These are phyloP conservation scores for Globisporangium lucens DNA, from an alignment of 352 stramenopile genomes.

Conservation along the genomic window DNA sequence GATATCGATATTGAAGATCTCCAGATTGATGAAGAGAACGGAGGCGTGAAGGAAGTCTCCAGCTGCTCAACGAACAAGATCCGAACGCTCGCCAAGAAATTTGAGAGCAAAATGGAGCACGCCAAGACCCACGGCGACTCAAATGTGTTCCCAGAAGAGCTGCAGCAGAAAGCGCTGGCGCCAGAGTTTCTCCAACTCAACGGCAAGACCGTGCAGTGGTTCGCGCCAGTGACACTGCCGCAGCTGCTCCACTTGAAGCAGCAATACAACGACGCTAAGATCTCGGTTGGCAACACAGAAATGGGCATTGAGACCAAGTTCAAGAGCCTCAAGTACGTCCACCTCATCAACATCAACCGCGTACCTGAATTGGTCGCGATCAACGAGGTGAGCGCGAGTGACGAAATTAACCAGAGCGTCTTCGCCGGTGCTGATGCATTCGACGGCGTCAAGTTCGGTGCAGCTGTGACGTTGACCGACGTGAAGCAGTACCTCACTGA, in stretches of 20 bases:
- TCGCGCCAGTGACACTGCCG: constrained; percentile 86
- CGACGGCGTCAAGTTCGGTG: constrained; percentile 76
- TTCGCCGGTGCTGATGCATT: constrained; percentile 37
- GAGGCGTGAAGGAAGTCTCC: constrained; percentile 35
- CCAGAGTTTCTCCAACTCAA: constrained; percentile 68
- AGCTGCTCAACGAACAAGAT: constrained; percentile 74
- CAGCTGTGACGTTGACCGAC: constrained; percentile 68
- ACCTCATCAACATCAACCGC: constrained; percentile 69
- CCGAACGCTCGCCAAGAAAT: constrained; percentile 44
- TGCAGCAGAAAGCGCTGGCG: constrained; percentile 47
- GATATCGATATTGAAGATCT: constrained; percentile 61
- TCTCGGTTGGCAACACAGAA: constrained; percentile 96
- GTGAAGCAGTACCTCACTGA: constrained; percentile 61
- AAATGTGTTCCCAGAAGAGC: constrained; percentile 50
- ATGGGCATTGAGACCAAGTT: constrained; percentile 96
- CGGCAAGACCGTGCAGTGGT: constrained; percentile 87
- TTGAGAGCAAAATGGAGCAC: constrained; percentile 21
- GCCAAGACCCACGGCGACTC: constrained; percentile 19
- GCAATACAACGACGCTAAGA: constrained; percentile 82
- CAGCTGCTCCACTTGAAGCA: constrained; percentile 89
- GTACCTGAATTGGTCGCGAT: constrained; percentile 62
- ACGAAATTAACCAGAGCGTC: constrained; percentile 54
- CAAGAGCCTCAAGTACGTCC: constrained; percentile 82
- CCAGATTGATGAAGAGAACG: constrained; percentile 19
- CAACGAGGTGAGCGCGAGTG: constrained; percentile 26